Base-by-base conservation (phyloP, 1,139 yeast genomes). In the Pneumocystis murina region DNA sequence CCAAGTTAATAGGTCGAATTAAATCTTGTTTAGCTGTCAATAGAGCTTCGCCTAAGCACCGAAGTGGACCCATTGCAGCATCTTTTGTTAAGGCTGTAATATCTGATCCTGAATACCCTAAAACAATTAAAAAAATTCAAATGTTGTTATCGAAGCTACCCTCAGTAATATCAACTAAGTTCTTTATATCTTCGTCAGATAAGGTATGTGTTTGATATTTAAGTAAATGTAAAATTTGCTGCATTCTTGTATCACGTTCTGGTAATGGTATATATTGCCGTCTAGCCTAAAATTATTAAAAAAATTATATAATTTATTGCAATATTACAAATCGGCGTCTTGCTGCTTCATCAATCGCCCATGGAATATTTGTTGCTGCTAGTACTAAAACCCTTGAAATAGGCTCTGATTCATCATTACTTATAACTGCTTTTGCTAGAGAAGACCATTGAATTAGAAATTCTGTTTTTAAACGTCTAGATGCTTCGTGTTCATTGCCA, bases 311-410 rank as follows among this genome's bases (percentile, higher is more conserved):
- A 30, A 48, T 24, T 24, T 12, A 24, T 24, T 48, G n/a, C 6
- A 58, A 58, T 40, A 38, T 20, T 58, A 70, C 72, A 76, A 92
- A 92, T 69, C 98, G 81, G 73, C 98, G 81, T 71, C 98, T 79
- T 0, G 98, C 99, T 2, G 98, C 98, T 73, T 94, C 98, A 75
- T 92, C 99, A 67, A 92, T 91, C 2, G 90, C 86, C 99, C 99
- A 92, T 0, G 99, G 99, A 68, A 92, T 75, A 73, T 92, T 92
- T 0, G 99, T 92, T 0, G 98, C 98, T 0, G 97, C 98, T 57
- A 92, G 77, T 3, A 92, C 96, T 40, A 92, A 79, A 2, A 92
- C 98, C 64, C 97, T 77, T 67, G 84, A 84, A 41, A 82, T 80
- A 68, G 83, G 86, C 59, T 81, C 86, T 62, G 81, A 84, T 40